These are phyloP conservation scores for Hypoxylon sp. DNA, from an alignment of 2,329 filamentous ascomycete genomes.

Conservation along the genomic window DNA sequence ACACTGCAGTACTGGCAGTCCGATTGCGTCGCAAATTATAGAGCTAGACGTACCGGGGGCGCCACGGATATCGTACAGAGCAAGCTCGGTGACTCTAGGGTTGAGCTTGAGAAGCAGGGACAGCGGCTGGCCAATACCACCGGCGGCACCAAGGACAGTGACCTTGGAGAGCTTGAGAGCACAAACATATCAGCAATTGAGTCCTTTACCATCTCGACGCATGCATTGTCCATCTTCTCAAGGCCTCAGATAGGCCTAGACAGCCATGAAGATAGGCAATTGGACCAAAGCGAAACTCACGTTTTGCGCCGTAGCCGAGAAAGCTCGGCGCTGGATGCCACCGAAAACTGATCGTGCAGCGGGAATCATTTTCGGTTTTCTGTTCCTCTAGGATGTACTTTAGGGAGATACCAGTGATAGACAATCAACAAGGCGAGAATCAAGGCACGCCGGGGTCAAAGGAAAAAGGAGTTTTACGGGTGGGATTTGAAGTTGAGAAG, in stretches of 20 bases:
- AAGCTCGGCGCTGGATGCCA: constrained; percentile 77
- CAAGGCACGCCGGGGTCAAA: neutral
- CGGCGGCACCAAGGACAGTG: constrained; percentile 93
- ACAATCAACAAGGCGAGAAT: neutral
- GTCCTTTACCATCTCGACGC: constrained; percentile 7
- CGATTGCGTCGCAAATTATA: constrained; percentile 19
- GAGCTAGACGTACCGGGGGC: constrained; percentile 78
- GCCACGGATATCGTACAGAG: constrained; percentile 97
- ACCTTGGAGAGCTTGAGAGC: constrained; percentile 88
- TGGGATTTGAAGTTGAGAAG: neutral
- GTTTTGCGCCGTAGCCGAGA: constrained; percentile 82
- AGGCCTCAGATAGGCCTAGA: neutral
- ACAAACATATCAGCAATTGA: constrained; percentile 29
- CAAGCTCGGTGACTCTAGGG: constrained; percentile 91
- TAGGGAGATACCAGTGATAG: neutral
- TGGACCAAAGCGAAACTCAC: constrained; percentile 61
- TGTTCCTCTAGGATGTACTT: constrained; percentile 10
- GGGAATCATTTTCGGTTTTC: constrained; percentile 45
- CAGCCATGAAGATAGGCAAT: neutral
- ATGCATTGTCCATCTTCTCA: neutral
- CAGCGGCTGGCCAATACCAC: constrained; percentile 98
- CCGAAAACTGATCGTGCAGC: constrained; percentile 50
- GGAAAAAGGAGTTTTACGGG: neutral
- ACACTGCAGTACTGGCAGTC: constrained; percentile 4
- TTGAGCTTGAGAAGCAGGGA: constrained; percentile 99